These are phyloP conservation scores for Clavispora fructus DNA, from an alignment of 805 yeast species.

Conservation along the genomic window DNA sequence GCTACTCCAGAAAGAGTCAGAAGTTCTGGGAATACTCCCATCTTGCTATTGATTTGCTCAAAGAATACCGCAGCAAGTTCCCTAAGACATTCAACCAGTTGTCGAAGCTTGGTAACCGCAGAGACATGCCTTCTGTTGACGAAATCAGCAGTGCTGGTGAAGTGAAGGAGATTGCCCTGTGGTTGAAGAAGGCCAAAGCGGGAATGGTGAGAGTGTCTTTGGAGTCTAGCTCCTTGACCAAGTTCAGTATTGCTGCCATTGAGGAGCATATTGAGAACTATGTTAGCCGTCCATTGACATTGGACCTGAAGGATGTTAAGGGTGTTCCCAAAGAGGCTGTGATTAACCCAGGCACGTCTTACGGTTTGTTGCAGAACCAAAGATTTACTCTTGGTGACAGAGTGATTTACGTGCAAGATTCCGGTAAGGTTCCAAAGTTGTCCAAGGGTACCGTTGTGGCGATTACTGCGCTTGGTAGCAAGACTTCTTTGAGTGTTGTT, in stretches of 20 bases:
- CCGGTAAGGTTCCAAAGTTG: slow-evolving; percentile 85
- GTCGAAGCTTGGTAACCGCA: slow-evolving; percentile 10
- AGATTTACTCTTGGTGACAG: slow-evolving; percentile 84
- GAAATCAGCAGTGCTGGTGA: slow-evolving; percentile 35
- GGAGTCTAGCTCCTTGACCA: slow-evolving; percentile 74
- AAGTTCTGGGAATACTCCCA: slow-evolving; percentile 76
- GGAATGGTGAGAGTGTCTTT: slow-evolving; percentile 60
- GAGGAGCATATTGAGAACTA: slow-evolving; percentile 55
- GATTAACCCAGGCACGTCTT: slow-evolving; percentile 68
- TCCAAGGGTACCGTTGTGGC: slow-evolving; percentile 88
- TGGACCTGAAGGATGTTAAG: slow-evolving; percentile 53
- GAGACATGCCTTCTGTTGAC: slow-evolving; percentile 33
- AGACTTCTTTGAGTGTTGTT: slow-evolving; percentile 65
- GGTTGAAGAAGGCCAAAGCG: slow-evolving; percentile 45
- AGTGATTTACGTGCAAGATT: slow-evolving; percentile 74
- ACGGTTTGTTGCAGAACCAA: slow-evolving; percentile 68
- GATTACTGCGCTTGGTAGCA: slow-evolving; percentile 50
- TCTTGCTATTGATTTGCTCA: slow-evolving; percentile 61
- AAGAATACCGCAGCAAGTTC: slow-evolving; percentile 57
- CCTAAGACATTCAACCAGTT: slow-evolving; percentile 52
- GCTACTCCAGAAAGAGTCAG: slow-evolving; percentile 68
- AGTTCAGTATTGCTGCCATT: slow-evolving; percentile 56
- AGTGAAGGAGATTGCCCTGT: slow-evolving; percentile 41
- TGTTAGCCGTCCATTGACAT: slow-evolving; percentile 39
- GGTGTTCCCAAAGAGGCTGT: slow-evolving; percentile 85